These are phyloP conservation scores for Paraglomus brasilianum DNA, from an alignment of 192 early-diverging fungal species.

Conservation along the genomic window DNA sequence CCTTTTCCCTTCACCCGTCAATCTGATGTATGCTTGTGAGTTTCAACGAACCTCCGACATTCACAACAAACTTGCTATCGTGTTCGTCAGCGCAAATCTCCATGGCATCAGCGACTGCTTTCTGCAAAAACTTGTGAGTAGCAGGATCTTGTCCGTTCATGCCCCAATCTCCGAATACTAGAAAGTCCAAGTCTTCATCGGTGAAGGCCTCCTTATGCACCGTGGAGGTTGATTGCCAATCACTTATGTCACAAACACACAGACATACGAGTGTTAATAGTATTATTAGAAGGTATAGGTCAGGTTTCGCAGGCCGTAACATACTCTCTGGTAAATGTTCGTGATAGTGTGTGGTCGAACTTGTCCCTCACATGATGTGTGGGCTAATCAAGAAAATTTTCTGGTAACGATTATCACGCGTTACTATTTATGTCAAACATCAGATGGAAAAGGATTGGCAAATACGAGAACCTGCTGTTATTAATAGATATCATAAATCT, in stretches of 20 bases:
- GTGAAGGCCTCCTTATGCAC: not conserved
- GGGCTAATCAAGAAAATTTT: too few relatives aligned
- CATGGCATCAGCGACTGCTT: not conserved
- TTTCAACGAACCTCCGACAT: conserved; percentile 24
- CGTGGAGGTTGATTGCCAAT: not conserved
- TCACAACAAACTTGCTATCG: conserved; percentile 14
- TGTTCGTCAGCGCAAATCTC: conserved; percentile 12
- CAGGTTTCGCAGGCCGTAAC: not conserved
- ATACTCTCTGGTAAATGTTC: not conserved
- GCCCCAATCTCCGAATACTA: conserved; percentile 24
- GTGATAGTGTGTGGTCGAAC: not conserved
- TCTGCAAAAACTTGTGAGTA: not conserved
- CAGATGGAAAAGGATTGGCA: too few relatives aligned
- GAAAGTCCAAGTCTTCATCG: conserved; percentile 14
- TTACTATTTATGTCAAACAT: too few relatives aligned
- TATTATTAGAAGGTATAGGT: not conserved
- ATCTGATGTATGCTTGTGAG: not conserved
- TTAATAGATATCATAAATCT: too few relatives aligned
- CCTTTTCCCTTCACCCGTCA: not conserved
- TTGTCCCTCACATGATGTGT: not conserved
- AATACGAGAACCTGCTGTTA: too few relatives aligned
- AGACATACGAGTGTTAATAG: not conserved
- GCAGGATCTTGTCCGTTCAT: not conserved
- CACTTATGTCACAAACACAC: not conserved
- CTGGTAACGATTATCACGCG: too few relatives aligned